Base-by-base conservation (phyloP, 192 early-diverging fungal species). In the Rhizophagus prolifer region DNA sequence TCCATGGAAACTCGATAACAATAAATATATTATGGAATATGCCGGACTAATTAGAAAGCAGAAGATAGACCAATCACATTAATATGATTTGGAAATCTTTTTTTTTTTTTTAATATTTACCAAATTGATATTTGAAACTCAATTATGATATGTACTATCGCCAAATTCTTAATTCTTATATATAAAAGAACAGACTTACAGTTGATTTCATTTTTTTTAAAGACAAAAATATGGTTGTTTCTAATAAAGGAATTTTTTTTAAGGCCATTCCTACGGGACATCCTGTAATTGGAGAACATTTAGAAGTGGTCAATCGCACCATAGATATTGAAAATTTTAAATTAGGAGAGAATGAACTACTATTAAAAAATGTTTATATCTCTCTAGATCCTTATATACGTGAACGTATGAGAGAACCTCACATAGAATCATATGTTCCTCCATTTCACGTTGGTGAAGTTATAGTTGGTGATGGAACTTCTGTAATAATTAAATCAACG, bases 331-430 rank as follows among this genome's bases (percentile, higher is more conserved):
- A 81, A 19, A 77, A 82, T 26, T 61, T 80, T 58, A 76, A 81
- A 0, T 65, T 91, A 5, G 70, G 80, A 26, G 82, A 88, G 4
- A 81, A 78, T 16, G 82, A 88, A 21, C 61, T 85, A 41, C 44
- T 93, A 30, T 69, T 93, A 2, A 90, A 91, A 41, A 86, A 85
- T 58, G 82, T 88, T 21, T 89, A 83, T 65, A 74, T 95, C n/a
- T 93, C 92, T 13, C 78, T 94, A 13, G 93, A 94, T 81, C 93
- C 92, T 9, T 94, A 95, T 81, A 90, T 92, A 88, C 85, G 88
- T 6, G 28, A 69, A 1, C 71, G 76, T 1, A 78, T 78, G 14
- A 62, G 23, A 62, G n/a, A n/a, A 62, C 60, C 25, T 10, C 9
- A 62, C 3, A 62, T 26, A 6, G 23, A 62, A 12, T 26, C 23